phyloP scores from a whole-genome alignment of 352 stramenopile species.

The Albugo laibachii region DNA sequence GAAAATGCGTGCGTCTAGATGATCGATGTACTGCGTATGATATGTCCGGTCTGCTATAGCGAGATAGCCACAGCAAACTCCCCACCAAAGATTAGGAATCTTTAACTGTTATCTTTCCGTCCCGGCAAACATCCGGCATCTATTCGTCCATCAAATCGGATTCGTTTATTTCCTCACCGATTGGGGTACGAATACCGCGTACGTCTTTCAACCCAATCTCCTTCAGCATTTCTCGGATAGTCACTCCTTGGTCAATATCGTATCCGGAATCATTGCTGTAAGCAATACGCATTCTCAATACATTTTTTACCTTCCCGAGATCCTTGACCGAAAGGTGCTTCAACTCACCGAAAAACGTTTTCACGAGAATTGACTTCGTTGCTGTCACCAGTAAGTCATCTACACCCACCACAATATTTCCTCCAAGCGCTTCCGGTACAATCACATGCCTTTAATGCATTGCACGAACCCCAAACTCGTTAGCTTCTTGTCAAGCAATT shows the following conservation, averaged over 20 bases:
- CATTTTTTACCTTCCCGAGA: constrained; percentile 10
- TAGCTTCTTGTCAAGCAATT: constrained; percentile 3
- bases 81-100: constrained; percentile 17
- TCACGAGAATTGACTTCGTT: neutral
- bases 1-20: too few species aligned
- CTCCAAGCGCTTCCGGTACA: constrained; percentile 7
- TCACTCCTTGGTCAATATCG: constrained; percentile 8
- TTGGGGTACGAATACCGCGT: constrained; percentile 5
- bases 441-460: constrained; percentile 10
- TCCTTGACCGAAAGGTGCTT: constrained; percentile 8
- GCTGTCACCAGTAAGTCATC: constrained; percentile 15
- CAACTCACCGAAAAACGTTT: constrained; percentile 8
- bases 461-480: constrained; percentile 5
- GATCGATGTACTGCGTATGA: constrained; percentile 6
- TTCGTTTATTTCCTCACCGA: constrained; percentile 1
- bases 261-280: constrained; percentile 3
- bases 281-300: constrained; percentile 11
- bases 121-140: neutral
- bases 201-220: constrained; percentile 5
- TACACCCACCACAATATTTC: constrained; percentile 3
- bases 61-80: constrained; percentile 12
- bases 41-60: constrained; percentile 13
- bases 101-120: constrained; percentile 5
- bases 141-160: neutral
- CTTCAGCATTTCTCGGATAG: constrained; percentile 8